Conservation (phyloP, 768 basidiomycete species). For the Auricularia cornea region DNA sequence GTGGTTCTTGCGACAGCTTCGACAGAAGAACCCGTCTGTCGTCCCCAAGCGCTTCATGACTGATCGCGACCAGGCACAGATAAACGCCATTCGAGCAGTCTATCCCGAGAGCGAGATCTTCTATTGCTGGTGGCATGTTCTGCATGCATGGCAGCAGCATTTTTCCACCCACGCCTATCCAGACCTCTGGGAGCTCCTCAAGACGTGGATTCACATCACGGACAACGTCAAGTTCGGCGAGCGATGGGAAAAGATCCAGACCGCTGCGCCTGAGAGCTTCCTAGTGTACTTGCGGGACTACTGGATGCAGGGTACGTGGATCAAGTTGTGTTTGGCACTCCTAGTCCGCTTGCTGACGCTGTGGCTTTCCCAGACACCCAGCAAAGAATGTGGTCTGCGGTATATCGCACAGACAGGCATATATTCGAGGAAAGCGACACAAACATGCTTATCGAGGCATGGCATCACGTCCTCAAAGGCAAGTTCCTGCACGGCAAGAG, state of each 20-base stretch:
- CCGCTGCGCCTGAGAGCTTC: no score
- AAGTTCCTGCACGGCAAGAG: conserved; percentile 19
- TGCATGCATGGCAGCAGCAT: conserved; percentile 25
- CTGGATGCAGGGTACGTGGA: no score
- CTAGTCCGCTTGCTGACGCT: no score
- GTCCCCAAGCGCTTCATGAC: not conserved
- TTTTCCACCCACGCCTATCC: conserved; percentile 7
- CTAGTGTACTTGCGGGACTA: no score
- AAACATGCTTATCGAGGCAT: conserved; percentile 23
- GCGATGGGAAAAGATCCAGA: conserved; percentile 4
- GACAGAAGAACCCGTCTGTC: not conserved
- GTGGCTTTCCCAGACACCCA: no score
- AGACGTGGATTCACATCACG: conserved; percentile 16
- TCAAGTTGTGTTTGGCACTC: no score
- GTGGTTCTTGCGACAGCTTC: not conserved
- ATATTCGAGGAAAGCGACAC: conserved; percentile 16
- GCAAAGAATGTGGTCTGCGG: conserved; percentile 17
- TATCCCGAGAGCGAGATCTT: not conserved
- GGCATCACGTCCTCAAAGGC: conserved; percentile 22
- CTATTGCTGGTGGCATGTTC: conserved; percentile 19
- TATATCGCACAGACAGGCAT: conserved; percentile 8
- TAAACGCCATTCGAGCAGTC: not conserved
- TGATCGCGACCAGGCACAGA: not conserved
- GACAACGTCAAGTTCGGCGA: conserved; percentile 11
- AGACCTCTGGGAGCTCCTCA: conserved; percentile 17